phyloP scores from a whole-genome alignment of 2,329 filamentous ascomycete species.

The Xylaria hypoxylon region DNA sequence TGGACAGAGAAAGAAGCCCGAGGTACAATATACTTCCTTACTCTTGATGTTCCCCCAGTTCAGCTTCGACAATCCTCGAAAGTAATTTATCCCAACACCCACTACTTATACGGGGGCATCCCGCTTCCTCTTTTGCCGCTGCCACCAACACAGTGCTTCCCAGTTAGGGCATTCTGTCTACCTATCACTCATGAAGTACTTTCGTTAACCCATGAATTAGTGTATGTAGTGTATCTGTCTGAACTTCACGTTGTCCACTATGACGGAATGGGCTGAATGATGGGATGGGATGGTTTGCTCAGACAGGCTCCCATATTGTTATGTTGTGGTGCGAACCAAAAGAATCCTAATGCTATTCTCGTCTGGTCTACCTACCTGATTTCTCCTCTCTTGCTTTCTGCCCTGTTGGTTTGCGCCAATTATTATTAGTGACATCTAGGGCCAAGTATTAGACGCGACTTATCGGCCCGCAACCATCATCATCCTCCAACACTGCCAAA shows the following conservation, averaged over 20 bases:
- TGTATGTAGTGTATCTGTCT: slow-evolving; percentile 8
- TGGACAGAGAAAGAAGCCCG: slow-evolving; percentile 3
- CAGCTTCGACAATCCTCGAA: slow-evolving; percentile 9
- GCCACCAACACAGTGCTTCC: slow-evolving; percentile 13
- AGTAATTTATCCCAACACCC: slow-evolving; percentile 19
- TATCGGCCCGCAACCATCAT: slow-evolving; percentile 42
- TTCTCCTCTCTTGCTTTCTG: slow-evolving; percentile 8
- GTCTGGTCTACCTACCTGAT: slow-evolving; percentile 9
- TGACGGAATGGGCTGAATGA: not conserved
- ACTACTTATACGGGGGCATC: slow-evolving; percentile 22
- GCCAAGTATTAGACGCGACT: slow-evolving; percentile 35
- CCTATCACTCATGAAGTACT: slow-evolving; percentile 12
- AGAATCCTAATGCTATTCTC: slow-evolving; percentile 7
- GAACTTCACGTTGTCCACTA: slow-evolving; percentile 12
- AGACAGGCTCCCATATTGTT: slow-evolving; percentile 7
- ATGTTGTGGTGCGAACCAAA: slow-evolving; percentile 10
- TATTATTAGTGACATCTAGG: slow-evolving; percentile 28
- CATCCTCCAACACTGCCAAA: slow-evolving; percentile 31
- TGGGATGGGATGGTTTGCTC: slow-evolving; percentile 4
- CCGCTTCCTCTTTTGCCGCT: slow-evolving; percentile 10
- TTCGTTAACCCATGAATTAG: slow-evolving; percentile 17
- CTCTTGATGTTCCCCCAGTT: not conserved
- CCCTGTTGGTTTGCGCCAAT: slow-evolving; percentile 16
- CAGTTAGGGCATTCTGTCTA: not conserved
- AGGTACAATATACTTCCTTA: slow-evolving; percentile 13